A percentile compares a stretch with the other conserved stretches of the same genome.
Conservation (phyloP, 768 basidiomycete species). For the Boletus coccyginus region DNA sequence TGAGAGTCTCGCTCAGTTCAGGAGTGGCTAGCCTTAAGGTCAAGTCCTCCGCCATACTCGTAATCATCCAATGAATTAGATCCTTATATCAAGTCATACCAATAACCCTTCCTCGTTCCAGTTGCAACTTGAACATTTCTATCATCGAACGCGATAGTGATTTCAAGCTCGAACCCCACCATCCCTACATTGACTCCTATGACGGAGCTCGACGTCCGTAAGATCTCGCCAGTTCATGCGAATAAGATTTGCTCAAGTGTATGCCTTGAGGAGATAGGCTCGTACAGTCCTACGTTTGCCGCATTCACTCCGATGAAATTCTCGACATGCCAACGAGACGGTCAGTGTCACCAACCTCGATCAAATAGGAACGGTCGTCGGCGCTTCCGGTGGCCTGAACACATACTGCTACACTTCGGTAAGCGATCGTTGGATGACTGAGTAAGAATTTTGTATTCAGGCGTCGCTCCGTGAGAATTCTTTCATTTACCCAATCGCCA, state of each 20-base stretch:
- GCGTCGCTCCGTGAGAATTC: not conserved
- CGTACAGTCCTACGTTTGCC: not conserved
- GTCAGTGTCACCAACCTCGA: not conserved
- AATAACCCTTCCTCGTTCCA: not conserved
- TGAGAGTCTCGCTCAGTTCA: too few species aligned
- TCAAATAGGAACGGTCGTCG: too few species aligned
- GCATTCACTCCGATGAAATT: not conserved
- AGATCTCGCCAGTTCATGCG: not conserved
- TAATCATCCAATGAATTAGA: not conserved
- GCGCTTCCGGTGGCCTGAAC: too few species aligned
- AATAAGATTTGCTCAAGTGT: not conserved
- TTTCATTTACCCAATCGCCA: not conserved
- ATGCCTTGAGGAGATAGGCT: not conserved
- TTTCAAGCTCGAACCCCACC: not conserved
- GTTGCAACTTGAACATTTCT: not conserved
- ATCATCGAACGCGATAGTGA: not conserved
- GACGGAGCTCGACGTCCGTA: not conserved
- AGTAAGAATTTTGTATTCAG: not conserved
- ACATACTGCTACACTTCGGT: not conserved
- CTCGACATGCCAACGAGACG: not conserved
- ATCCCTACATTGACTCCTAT: not conserved
- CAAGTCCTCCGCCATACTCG: not conserved
- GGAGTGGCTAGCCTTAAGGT: not conserved
- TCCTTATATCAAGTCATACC: not conserved
- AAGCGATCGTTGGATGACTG: not conserved